Percentiles rank a stretch among this genome's conserved stretches.
These are phyloP conservation scores for Murraya koenigii DNA, from an alignment of 345 rosid genomes.

Conservation along the genomic window DNA sequence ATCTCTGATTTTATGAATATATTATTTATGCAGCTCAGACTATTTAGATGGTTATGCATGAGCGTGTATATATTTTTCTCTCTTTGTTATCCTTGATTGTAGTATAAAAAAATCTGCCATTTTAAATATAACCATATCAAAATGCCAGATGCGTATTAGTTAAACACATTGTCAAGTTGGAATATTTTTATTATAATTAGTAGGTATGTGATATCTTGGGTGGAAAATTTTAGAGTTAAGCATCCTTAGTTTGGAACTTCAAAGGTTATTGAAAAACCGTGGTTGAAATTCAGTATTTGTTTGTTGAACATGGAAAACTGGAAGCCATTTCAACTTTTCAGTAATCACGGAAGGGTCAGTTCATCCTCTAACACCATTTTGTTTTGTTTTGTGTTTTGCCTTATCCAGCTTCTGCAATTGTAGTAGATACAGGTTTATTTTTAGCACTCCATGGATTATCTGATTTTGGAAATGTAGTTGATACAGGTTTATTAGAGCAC, in stretches of 20 bases:
- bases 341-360: neutral
- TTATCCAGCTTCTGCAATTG: neutral
- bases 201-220: neutral
- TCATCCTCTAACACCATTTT: neutral
- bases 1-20: neutral
- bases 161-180: neutral
- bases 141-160: neutral
- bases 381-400: neutral
- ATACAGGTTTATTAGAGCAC: neutral
- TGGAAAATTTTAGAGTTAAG: neutral
- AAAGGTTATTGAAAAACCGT: neutral
- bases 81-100: neutral
- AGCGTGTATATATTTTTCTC: neutral
- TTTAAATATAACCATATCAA: neutral
- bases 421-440: neutral
- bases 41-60: neutral
- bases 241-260: neutral
- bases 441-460: neutral
- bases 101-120: neutral
- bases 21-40: neutral
- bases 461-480: neutral
- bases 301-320: neutral
- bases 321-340: neutral
- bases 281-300: neutral
- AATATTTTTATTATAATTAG: neutral